phyloP scores from a whole-genome alignment of 768 basidiomycete genomes.

The Mycena capillaripes region DNA sequence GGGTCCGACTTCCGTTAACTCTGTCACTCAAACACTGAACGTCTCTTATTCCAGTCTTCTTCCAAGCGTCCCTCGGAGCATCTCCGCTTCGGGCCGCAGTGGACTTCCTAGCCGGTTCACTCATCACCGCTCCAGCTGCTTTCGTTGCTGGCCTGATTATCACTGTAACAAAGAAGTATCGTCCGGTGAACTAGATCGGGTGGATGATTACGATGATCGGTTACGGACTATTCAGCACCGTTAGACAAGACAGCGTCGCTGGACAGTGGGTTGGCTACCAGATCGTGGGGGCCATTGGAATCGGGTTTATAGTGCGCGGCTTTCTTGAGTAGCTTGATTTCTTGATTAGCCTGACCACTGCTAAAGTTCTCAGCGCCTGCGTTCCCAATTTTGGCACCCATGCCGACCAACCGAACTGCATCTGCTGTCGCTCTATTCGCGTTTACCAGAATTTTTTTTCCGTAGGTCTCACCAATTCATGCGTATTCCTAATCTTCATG shows the following conservation, averaged over 20 bases:
- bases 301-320: constrained; percentile 19
- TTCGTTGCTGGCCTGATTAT: constrained; percentile 52
- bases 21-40: background rate
- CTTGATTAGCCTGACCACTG: background rate
- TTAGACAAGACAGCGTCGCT: constrained; percentile 37
- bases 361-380: constrained; percentile 41
- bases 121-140: constrained; percentile 53
- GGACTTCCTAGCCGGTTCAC: constrained; percentile 43
- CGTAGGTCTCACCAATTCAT: too few relatives aligned
- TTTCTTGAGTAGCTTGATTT: background rate
- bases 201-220: constrained; percentile 56
- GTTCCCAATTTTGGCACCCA: constrained; percentile 57
- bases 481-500: too few relatives aligned
- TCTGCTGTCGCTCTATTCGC: constrained; percentile 53
- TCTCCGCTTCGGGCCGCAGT: constrained; percentile 55
- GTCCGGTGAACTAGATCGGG: constrained; percentile 47
- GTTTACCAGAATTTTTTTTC: constrained; percentile 46
- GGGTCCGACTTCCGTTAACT: background rate
- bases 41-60: constrained; percentile 48
- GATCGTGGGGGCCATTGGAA: constrained; percentile 29
- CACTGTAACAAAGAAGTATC: constrained; percentile 48
- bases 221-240: constrained; percentile 47
- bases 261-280: constrained; percentile 47
- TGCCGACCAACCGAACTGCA: constrained; percentile 50
- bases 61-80: constrained; percentile 57